A percentile compares a stretch with the other conserved stretches of the same genome.
Conservation (phyloP, 768 basidiomycete species). For the Clitopilus passeckerianus region DNA sequence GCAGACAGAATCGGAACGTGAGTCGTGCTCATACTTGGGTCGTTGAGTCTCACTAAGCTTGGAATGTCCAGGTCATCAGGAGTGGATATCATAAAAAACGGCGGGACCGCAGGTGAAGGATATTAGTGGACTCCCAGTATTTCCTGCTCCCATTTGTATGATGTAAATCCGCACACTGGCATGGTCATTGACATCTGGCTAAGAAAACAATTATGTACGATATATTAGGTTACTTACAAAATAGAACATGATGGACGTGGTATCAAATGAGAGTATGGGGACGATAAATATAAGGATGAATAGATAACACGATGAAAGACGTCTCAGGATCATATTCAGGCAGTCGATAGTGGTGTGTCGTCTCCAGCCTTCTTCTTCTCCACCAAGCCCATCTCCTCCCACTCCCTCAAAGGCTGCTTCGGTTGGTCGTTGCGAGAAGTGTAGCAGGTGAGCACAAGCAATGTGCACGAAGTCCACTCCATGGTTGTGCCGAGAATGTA, state of each 20-base stretch:
- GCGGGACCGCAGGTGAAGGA: neutral
- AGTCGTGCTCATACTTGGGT: constrained; percentile 11
- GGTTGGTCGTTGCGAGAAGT: constrained; percentile 17
- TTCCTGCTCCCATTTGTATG: no score
- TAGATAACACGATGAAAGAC: no score
- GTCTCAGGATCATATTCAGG: no score
- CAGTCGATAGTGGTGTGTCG: neutral
- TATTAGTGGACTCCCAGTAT: neutral
- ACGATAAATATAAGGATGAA: no score
- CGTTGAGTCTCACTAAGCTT: neutral
- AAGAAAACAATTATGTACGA: no score
- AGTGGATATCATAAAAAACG: constrained; percentile 15
- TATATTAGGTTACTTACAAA: no score
- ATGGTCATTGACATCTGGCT: no score
- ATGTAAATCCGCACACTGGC: neutral
- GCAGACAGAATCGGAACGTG: constrained; percentile 53
- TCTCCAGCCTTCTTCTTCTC: neutral
- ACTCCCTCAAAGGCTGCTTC: constrained; percentile 7
- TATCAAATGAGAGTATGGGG: no score
- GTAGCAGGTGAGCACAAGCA: constrained; percentile 14
- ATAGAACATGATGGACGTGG: no score
- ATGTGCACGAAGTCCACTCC: constrained; percentile 20
- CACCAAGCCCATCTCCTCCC: constrained; percentile 1
- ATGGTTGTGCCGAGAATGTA: constrained; percentile 20
- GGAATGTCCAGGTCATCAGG: constrained; percentile 18